These are phyloP conservation scores for Yamadazyma sp. DNA, from an alignment of 1,139 yeast genomes.

Conservation along the genomic window DNA sequence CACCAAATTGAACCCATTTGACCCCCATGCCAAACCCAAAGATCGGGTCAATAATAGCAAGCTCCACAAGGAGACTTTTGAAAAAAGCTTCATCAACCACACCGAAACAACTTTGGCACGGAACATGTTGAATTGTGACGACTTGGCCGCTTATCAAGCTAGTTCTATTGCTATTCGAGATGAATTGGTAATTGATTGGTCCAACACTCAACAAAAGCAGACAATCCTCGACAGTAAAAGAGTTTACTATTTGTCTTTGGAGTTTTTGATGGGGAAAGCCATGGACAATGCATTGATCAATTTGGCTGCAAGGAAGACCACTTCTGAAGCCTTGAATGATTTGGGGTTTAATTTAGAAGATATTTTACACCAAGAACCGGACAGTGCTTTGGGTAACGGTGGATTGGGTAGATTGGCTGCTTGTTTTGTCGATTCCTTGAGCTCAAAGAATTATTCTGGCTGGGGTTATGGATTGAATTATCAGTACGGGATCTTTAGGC, in stretches of 20 bases:
- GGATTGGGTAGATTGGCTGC: constrained; percentile 96
- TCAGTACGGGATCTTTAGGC: constrained; percentile 92
- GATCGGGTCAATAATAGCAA: constrained; percentile 10
- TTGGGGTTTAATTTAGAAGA: constrained; percentile 90
- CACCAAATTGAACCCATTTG: constrained; percentile 37
- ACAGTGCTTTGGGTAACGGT: constrained; percentile 94
- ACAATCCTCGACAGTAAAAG: constrained; percentile 84
- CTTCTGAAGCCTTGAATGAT: constrained; percentile 59
- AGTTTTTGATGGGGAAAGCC: constrained; percentile 94
- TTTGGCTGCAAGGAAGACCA: constrained; percentile 53
- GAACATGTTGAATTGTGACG: constrained; percentile 88
- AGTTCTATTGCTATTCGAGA: constrained; percentile 79
- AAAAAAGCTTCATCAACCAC: constrained; percentile 71
- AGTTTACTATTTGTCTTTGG: constrained; percentile 82
- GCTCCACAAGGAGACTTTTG: constrained; percentile 53
- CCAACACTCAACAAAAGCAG: constrained; percentile 87
- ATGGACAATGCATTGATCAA: constrained; percentile 92
- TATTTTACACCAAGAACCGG: constrained; percentile 81
- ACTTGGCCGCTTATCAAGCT: constrained; percentile 90
- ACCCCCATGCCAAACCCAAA: constrained; percentile 16
- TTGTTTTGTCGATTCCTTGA: constrained; percentile 86
- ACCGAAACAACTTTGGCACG: constrained; percentile 90
- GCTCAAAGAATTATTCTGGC: constrained; percentile 85
- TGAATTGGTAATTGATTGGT: constrained; percentile 83
- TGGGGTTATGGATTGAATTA: constrained; percentile 97